Evolutionary conservation across 768 basidiomycete genomes (phyloP).

Genomic region (Daedaleopsis nitida): DNA sequence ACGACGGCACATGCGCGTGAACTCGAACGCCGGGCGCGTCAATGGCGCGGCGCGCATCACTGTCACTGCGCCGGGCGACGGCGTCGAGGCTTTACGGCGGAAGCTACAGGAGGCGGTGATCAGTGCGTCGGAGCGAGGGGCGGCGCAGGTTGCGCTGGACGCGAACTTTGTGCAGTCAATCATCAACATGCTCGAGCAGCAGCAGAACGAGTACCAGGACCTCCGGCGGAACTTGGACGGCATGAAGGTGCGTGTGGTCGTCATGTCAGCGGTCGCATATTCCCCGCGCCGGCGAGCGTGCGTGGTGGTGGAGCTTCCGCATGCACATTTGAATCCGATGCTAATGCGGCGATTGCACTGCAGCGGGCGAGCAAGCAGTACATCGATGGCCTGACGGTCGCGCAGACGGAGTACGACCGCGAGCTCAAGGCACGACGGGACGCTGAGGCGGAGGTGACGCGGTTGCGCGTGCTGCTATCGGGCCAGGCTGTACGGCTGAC

Average conservation of each 20-base stretch:
- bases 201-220: conserved; percentile 58
- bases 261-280: too few relatives aligned
- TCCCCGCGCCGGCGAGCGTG: too few relatives aligned
- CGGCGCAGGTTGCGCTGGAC: conserved; percentile 69
- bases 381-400: conserved; percentile 89
- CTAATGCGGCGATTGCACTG: not conserved
- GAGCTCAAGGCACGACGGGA: conserved; percentile 88
- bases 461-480: conserved; percentile 80
- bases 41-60: conserved; percentile 39
- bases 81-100: conserved; percentile 47
- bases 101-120: conserved; percentile 63
- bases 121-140: conserved; percentile 60
- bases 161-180: conserved; percentile 72
- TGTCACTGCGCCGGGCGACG: conserved; percentile 48
- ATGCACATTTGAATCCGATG: not conserved
- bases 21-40: conserved; percentile 5
- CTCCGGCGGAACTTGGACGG: conserved; percentile 82
- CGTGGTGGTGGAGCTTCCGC: too few relatives aligned
- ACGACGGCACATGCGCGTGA: conserved; percentile 8
- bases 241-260: conserved; percentile 64
- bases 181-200: conserved; percentile 63
- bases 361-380: conserved; percentile 92
- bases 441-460: conserved; percentile 89
- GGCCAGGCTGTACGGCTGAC: conserved; percentile 88
- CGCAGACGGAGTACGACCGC: conserved; percentile 91